These are phyloP conservation scores for Orbilia quercus DNA, from an alignment of 2,329 filamentous ascomycete species.

Conservation along the genomic window DNA sequence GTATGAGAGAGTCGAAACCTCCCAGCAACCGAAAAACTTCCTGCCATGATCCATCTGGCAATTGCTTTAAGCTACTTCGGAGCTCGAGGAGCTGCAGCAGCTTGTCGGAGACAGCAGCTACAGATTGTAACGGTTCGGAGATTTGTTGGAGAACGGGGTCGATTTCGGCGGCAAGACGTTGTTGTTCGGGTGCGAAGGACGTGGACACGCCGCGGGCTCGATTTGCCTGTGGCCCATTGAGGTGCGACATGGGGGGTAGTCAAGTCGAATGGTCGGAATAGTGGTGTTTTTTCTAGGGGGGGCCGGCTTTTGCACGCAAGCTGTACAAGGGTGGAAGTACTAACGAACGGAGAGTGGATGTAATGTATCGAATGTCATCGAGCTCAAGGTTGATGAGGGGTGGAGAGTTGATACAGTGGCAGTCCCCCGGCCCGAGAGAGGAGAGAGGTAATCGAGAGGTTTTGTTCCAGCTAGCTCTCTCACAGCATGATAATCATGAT, in stretches of 20 bases:
- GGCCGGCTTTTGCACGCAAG: too few relatives aligned
- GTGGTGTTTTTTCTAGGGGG: constrained; percentile 22
- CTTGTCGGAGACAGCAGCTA: constrained; percentile 61
- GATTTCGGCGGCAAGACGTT: constrained; percentile 63
- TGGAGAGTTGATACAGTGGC: constrained; percentile 4
- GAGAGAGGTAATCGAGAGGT: constrained; percentile 19
- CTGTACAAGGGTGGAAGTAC: constrained; percentile 14
- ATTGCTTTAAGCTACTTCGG: constrained; percentile 73
- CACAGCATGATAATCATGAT: constrained; percentile 40
- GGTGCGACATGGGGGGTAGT: constrained; percentile 43
- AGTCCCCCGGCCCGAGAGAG: constrained; percentile 6
- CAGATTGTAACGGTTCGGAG: constrained; percentile 61
- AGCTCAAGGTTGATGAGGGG: constrained; percentile 6
- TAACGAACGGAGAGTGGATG: constrained; percentile 23
- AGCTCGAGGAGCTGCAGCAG: constrained; percentile 69
- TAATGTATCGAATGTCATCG: constrained; percentile 47
- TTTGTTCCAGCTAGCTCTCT: constrained; percentile 33
- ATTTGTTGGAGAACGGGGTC: constrained; percentile 63
- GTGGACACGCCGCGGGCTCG: constrained; percentile 56
- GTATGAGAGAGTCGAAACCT: constrained; percentile 80
- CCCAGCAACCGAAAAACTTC: constrained; percentile 84
- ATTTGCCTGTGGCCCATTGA: constrained; percentile 44
- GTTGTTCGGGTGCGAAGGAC: constrained; percentile 54
- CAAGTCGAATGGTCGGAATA: constrained; percentile 20
- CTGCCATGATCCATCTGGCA: constrained; percentile 68